Base-by-base conservation (phyloP, 1,284 basidiomycete species). In the Coniferiporia sulphurascens region DNA sequence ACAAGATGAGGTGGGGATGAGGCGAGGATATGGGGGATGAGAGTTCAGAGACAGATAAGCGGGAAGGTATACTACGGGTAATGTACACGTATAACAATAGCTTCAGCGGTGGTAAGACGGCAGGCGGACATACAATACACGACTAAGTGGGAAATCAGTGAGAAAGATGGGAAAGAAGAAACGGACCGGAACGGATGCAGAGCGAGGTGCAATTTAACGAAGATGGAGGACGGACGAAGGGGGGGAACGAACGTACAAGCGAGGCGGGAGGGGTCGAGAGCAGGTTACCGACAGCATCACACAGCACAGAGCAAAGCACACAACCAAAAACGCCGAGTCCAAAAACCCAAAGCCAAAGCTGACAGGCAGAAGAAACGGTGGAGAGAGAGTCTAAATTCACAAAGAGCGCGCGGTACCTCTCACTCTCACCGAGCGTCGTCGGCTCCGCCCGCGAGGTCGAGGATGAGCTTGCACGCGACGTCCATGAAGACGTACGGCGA, bases 401-500 rank as follows among this genome's bases (percentile, higher is more conserved):
- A 5, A 5, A 27, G 27, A 12, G 27, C 35, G 49, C n/a, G n/a
- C n/a, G n/a, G n/a, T n/a, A n/a, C n/a, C n/a, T n/a, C n/a, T n/a
- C n/a, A n/a, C n/a, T n/a, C n/a, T 56, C 51, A 62, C 44, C 61
- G 57, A 1, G 52, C 55, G 21, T 64, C 58, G 22, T 76, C 74
- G 58, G 76, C 76, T 54, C 85, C 89, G 55, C 89, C 89, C 19
- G 89, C 89, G 64, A 91, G 78, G 73, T 91, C 87, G 49, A 92
- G 76, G 67, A 92, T 92, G 64, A 92, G 75, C 63, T 83, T 76
- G 68, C 89, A 97, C 6, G 97, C 94, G 59, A 96, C 89, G 72
- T 99, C 96, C 82, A 98, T 88, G 73, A 99, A 99, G 63, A 98
- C 83, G 74, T 95, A 99, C 3, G 97, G 96, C 54, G 89, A 93